These are phyloP conservation scores for Larix kaempferi DNA, from an alignment of 75 land plant genomes.

Conservation along the genomic window DNA sequence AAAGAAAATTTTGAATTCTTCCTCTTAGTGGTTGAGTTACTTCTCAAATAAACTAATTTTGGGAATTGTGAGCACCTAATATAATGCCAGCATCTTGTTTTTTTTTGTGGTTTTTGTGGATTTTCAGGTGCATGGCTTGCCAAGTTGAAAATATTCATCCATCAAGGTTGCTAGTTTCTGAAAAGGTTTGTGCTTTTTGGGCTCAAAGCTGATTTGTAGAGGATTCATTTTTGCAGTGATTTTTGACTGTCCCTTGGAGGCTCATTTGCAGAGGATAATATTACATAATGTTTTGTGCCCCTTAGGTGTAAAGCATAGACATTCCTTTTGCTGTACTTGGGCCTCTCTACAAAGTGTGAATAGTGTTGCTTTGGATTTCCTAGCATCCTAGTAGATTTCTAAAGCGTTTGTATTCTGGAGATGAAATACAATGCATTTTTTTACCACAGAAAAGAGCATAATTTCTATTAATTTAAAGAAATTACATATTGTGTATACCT, in stretches of 20 bases:
- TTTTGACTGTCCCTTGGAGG: background rate
- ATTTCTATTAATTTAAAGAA: too few relatives aligned
- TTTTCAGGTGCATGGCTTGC: slow-evolving; percentile 34
- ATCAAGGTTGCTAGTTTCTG: slow-evolving; percentile 20
- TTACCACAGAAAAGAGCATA: too few relatives aligned
- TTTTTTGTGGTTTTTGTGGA: background rate
- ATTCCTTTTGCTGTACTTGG: background rate
- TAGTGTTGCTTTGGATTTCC: too few relatives aligned
- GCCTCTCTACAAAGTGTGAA: too few relatives aligned
- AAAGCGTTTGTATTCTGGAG: too few relatives aligned
- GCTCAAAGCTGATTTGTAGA: background rate
- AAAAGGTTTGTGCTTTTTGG: slow-evolving; percentile 33
- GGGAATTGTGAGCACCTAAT: background rate
- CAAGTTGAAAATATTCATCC: slow-evolving; percentile 18
- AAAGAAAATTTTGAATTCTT: background rate
- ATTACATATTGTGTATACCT: too few relatives aligned
- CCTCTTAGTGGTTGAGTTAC: background rate
- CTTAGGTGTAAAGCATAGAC: background rate
- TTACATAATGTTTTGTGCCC: too few relatives aligned
- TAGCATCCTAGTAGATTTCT: too few relatives aligned
- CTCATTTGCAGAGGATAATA: too few relatives aligned
- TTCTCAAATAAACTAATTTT: background rate
- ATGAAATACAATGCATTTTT: too few relatives aligned
- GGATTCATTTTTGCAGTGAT: background rate
- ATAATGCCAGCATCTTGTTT: background rate